Conservation (phyloP, 257 asterid genomes). For the Solanum lycopersicoides region DNA sequence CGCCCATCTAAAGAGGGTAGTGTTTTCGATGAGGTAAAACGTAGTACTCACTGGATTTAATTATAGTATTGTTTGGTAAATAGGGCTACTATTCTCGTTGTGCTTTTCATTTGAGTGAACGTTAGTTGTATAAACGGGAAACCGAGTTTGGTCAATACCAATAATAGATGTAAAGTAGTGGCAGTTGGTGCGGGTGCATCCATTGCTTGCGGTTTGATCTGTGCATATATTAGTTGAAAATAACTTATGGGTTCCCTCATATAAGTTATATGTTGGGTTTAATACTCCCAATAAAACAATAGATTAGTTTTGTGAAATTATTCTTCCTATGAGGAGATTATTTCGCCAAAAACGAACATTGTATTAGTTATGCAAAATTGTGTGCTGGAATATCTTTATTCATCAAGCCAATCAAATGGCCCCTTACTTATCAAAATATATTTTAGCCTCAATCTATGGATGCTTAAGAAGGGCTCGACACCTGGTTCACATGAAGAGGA, state of each 20-base stretch:
- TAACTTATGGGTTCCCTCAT: neutral
- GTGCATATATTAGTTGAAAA: neutral
- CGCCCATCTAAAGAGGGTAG: slow-evolving; percentile 9
- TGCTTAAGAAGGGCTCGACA: neutral
- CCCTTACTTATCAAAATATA: neutral
- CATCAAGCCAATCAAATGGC: neutral
- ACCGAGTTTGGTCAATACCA: neutral
- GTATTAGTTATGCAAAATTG: neutral
- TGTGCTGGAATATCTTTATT: neutral
- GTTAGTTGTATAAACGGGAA: neutral
- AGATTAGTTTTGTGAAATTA: neutral
- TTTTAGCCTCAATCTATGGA: neutral
- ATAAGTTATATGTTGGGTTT: neutral
- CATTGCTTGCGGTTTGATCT: neutral
- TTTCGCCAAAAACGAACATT: neutral
- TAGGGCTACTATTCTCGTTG: neutral
- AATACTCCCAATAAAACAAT: neutral
- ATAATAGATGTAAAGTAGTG: neutral
- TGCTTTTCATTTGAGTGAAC: neutral
- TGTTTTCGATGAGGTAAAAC: slow-evolving; percentile 40
- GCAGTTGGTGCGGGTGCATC: neutral
- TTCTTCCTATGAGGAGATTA: neutral
- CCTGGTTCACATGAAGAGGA: neutral
- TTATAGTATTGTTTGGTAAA: neutral
- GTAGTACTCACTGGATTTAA: neutral